Evolutionary conservation across 768 basidiomycete genomes (phyloP), one percentile per base, ranked within the genome.

Genomic region (Lentinula guzmanii): DNA sequence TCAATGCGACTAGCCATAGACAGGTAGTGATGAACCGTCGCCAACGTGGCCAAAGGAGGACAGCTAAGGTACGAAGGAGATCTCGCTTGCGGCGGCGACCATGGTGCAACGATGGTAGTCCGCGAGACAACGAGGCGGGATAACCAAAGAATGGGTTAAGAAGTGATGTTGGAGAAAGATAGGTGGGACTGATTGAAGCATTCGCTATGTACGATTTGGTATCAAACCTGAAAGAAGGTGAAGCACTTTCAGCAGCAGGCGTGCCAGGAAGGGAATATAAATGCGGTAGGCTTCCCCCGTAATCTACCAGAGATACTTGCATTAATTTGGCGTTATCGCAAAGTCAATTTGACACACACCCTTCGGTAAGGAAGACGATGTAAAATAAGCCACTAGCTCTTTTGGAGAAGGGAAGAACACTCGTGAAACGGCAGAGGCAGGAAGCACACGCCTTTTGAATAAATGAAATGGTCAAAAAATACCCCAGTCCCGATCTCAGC

Each of bases 101-200:
- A 69, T 85, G 78, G 41, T 77, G 79, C 64, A 88, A 76, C 15
- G 75, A 71, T 54, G 79, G 74, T 15, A 79, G 74, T 35, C 69
- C 74, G 55, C 60, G 71, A 60, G 69, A 70, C 61, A 66, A 70
- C 61, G 65, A 76, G 45, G 78, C 77, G 5, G 89, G 87, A 67
- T 91, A 91, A 3, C 90, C 90, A 64, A 83, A 92, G 72, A 86
- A 91, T 1, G 90, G 90, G 64, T 90, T 91, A 43, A 82, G 72
- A 41, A 75, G 68, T 31, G 89, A 90, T 34, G 81, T 83, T 18
- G 86, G 78, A 8, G 86, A 77, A 45, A 84, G 41, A 24, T 70
- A 70, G 72, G 70, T 58, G 61, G 56, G 61, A 70, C 65, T 50
- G 65, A 65, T 66, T 61, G 65, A 60, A 60, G 55, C 58, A 56